Conservation (phyloP, 495 filamentous ascomycete genomes). For the Neurospora sp. region DNA sequence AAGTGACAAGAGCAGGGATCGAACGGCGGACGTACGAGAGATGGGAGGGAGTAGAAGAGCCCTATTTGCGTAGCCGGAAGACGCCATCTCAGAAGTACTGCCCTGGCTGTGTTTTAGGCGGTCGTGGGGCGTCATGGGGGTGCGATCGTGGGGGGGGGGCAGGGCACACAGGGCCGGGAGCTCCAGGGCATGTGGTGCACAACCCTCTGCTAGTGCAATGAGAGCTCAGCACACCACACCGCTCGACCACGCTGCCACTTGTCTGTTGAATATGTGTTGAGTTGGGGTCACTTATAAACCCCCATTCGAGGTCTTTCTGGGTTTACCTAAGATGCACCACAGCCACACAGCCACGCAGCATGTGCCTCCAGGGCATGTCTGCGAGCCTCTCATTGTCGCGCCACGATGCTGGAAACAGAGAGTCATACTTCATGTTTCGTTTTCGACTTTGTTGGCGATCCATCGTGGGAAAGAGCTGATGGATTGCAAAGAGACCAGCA, state of each 20-base stretch:
- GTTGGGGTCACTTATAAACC: background rate
- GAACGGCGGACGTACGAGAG: background rate
- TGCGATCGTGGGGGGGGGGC: background rate
- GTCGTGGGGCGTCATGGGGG: background rate
- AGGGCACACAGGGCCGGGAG: background rate
- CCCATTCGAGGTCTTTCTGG: background rate
- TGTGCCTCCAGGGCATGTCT: background rate
- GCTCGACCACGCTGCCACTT: background rate
- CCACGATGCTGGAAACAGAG: background rate
- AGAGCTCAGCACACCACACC: background rate
- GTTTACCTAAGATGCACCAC: background rate
- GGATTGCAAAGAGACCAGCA: background rate
- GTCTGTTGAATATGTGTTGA: background rate
- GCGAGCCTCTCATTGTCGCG: background rate
- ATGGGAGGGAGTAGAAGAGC: background rate
- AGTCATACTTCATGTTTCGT: background rate
- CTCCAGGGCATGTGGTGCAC: background rate
- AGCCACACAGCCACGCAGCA: background rate
- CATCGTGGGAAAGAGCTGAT: background rate
- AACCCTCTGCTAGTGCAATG: background rate
- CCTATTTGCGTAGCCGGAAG: background rate
- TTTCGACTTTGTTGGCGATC: background rate
- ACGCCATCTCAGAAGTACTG: background rate
- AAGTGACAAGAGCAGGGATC: background rate
- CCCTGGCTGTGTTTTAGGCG: background rate